These are phyloP conservation scores for Lobosporangium transversale DNA, from an alignment of 192 early-diverging fungal species.

Conservation along the genomic window DNA sequence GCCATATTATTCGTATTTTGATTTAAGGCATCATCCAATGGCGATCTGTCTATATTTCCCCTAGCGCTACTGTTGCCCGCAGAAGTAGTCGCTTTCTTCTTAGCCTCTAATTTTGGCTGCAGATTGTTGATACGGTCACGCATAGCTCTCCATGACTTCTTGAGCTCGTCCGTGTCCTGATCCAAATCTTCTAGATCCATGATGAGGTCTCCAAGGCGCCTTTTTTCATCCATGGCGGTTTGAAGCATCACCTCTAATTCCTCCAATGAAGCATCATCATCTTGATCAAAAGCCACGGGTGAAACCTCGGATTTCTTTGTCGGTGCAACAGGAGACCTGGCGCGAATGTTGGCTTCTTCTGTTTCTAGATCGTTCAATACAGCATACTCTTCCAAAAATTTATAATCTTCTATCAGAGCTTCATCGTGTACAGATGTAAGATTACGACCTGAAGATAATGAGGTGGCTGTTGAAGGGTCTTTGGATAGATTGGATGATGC, in stretches of 20 bases:
- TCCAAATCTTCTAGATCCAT: slow-evolving; percentile 30
- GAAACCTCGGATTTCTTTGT: background rate
- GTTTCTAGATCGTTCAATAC: slow-evolving; percentile 10
- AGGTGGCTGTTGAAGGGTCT: background rate
- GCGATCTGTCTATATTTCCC: background rate
- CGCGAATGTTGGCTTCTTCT: slow-evolving; percentile 5
- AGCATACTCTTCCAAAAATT: slow-evolving; percentile 23
- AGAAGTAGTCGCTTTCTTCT: background rate
- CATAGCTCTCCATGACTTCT: slow-evolving; percentile 32
- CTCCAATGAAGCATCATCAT: slow-evolving; percentile 22
- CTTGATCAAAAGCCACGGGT: background rate
- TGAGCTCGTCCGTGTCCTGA: slow-evolving; percentile 4
- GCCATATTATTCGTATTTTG: background rate
- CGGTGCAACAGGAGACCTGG: background rate
- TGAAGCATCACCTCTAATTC: slow-evolving; percentile 38
- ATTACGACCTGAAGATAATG: background rate
- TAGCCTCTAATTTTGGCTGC: slow-evolving; percentile 8
- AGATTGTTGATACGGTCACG: slow-evolving; percentile 26
- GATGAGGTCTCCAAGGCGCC: slow-evolving; percentile 36
- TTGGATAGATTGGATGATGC: background rate
- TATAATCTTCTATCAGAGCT: slow-evolving; percentile 6
- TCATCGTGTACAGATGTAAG: background rate
- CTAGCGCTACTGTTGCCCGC: background rate
- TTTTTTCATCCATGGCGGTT: slow-evolving; percentile 38
- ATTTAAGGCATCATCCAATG: background rate